Evolutionary conservation across 352 stramenopile genomes (phyloP).

Genomic region (Thalassiosira sp.): DNA sequence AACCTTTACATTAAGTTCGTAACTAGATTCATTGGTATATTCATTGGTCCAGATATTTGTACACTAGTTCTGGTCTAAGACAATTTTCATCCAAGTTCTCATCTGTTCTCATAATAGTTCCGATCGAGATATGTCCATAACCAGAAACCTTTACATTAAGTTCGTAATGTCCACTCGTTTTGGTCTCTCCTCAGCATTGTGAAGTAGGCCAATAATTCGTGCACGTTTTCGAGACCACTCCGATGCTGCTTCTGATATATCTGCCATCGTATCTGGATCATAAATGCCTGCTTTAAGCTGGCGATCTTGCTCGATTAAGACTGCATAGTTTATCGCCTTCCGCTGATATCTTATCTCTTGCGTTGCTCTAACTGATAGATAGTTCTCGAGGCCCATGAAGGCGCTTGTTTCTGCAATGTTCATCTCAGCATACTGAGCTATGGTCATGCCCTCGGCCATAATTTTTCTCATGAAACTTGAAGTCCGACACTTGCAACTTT

Average conservation of each 20-base stretch:
- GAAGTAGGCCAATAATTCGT: constrained; percentile 18
- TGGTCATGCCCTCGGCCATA: not conserved
- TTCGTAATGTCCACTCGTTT: no score
- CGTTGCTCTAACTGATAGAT: constrained; percentile 40
- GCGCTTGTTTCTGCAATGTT: constrained; percentile 5
- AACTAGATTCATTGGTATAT: no score
- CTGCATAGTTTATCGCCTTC: constrained; percentile 29
- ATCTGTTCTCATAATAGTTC: no score
- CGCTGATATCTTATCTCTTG: constrained; percentile 45
- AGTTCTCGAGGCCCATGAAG: constrained; percentile 49
- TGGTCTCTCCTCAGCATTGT: no score
- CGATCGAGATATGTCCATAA: no score
- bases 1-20: no score
- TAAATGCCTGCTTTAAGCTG: constrained; percentile 43
- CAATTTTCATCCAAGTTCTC: no score
- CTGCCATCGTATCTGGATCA: constrained; percentile 46
- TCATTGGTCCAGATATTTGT: no score
- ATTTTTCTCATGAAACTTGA: not conserved
- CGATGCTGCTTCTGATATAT: constrained; percentile 31
- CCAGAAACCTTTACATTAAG: no score
- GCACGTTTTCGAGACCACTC: constrained; percentile 12
- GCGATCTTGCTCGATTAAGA: constrained; percentile 54
- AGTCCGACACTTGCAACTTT: not conserved
- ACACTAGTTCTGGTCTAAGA: no score
- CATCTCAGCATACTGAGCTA: constrained; percentile 7